Evolutionary conservation across 306 rosid species (phyloP), one percentile per base, ranked within the genome.

Genomic region (Sophora flavescens): DNA sequence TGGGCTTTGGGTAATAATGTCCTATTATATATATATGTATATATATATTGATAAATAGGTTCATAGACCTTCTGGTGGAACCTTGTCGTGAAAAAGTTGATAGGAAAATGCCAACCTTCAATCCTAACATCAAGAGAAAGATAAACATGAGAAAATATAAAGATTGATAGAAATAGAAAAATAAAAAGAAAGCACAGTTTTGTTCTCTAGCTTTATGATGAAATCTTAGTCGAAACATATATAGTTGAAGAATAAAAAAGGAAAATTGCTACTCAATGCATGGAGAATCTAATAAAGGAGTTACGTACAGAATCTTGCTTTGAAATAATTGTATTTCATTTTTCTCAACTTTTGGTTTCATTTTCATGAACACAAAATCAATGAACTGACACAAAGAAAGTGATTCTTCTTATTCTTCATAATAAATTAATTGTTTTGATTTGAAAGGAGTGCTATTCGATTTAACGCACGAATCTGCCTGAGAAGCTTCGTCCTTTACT

Each of bases 11-110:
- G 38, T 75, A 57, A 35, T 4, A 63, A 62, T 35, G 70, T 35
- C 77, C 65, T 77, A 51, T 48, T 48, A 39, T 75, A 41, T n/a
- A n/a, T n/a, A n/a, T n/a, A n/a, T n/a, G n/a, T 48, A 39, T 75
- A 41, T 48, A 39, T 75, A 41, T 76, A 17, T 42, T 75, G 32
- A 68, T 63, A 76, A 30, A 58, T 80, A 76, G 82, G 73, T 58
- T 53, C 68, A 4, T 86, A 82, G 86, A 63, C 78, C 68, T 74
- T 80, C 73, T 57, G 84, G 85, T 84, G 81, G 78, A 59, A 13
- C 78, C 63, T 81, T 86, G 72, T 68, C 63, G 54, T 16, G 50
- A 33, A 70, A 86, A 82, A 78, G 83, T 78, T 86, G 84, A 86
- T 88, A 72, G 87, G 66, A 82, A 80, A 78, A 63, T 74, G 8